Percentiles rank a stretch among this genome's conserved stretches.
Evolutionary conservation across 2,329 filamentous ascomycete genomes (phyloP).

Genomic region (Ceratocystis huliohia): DNA sequence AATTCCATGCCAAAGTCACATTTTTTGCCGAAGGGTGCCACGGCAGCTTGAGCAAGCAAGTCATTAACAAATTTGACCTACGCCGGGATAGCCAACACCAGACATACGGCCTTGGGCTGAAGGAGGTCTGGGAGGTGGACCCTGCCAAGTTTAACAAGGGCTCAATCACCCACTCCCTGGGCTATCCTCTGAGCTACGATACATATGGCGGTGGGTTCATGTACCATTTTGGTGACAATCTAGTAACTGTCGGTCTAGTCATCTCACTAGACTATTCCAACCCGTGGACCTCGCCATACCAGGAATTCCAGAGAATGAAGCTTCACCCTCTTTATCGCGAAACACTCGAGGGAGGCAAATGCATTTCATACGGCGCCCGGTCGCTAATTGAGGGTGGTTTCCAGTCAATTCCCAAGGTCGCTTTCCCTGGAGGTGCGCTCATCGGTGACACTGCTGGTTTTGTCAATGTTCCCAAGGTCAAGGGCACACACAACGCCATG

Average conservation of each 20-base stretch:
- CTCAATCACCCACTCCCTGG: constrained; percentile 77
- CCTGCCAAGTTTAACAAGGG: constrained; percentile 86
- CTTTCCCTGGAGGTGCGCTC: constrained; percentile 88
- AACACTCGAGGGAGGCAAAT: constrained; percentile 90
- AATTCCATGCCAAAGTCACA: constrained; percentile 86
- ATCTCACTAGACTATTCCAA: constrained; percentile 92
- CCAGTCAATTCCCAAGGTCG: constrained; percentile 93
- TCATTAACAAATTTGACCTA: constrained; percentile 87
- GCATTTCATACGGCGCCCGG: constrained; percentile 88
- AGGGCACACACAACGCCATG: constrained; percentile 97
- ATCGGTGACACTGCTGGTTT: constrained; percentile 96
- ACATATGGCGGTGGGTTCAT: constrained; percentile 98
- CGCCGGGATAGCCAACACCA: constrained; percentile 81
- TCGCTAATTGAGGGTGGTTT: constrained; percentile 90
- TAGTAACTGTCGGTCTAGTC: constrained; percentile 83
- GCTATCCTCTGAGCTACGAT: constrained; percentile 75
- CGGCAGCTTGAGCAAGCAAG: constrained; percentile 86
- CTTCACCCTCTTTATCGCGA: constrained; percentile 81
- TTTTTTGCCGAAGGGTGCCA: constrained; percentile 92
- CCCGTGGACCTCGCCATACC: constrained; percentile 89
- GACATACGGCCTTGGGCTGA: constrained; percentile 87
- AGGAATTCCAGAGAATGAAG: constrained; percentile 97
- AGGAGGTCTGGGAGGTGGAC: constrained; percentile 94
- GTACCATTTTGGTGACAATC: constrained; percentile 98
- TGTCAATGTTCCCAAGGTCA: constrained; percentile 95